Evolutionary conservation across 345 rosid genomes (phyloP).

Genomic region (Eucalyptus tenuipes): DNA sequence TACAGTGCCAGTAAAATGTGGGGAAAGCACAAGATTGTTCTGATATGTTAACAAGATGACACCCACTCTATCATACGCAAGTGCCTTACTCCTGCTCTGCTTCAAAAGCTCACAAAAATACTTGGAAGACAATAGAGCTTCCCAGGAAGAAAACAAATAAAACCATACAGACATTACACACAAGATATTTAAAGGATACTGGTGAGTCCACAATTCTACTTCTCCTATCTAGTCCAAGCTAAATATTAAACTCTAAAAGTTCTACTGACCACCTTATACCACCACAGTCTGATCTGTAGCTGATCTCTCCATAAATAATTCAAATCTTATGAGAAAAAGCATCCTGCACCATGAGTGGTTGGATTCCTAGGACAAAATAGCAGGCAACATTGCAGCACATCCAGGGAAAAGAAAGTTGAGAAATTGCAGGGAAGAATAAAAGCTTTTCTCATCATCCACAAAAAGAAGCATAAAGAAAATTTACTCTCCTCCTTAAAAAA

Average conservation of each 20-base stretch:
- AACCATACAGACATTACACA: neutral
- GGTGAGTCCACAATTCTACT: neutral
- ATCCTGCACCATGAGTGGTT: neutral
- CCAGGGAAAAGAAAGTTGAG: neutral
- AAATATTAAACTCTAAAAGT: neutral
- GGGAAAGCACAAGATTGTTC: neutral
- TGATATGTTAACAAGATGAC: neutral
- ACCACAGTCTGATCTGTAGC: neutral
- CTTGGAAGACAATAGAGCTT: neutral
- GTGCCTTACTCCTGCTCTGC: neutral
- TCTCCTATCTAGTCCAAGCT: neutral
- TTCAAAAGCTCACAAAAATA: neutral
- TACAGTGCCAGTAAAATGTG: neutral
- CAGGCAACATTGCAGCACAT: neutral
- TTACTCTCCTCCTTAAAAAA: neutral
- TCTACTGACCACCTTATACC: neutral
- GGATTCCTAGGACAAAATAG: neutral
- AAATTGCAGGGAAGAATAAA: neutral
- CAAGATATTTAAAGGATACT: neutral
- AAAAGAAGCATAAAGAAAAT: neutral
- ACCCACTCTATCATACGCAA: neutral
- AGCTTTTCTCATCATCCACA: neutral
- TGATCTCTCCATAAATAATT: neutral
- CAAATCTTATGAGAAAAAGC: neutral
- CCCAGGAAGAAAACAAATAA: neutral